A percentile compares a stretch with the other conserved stretches of the same genome.
Evolutionary conservation across 1,139 yeast genomes (phyloP).

Genomic region (Yamadazyma triangularis): DNA sequence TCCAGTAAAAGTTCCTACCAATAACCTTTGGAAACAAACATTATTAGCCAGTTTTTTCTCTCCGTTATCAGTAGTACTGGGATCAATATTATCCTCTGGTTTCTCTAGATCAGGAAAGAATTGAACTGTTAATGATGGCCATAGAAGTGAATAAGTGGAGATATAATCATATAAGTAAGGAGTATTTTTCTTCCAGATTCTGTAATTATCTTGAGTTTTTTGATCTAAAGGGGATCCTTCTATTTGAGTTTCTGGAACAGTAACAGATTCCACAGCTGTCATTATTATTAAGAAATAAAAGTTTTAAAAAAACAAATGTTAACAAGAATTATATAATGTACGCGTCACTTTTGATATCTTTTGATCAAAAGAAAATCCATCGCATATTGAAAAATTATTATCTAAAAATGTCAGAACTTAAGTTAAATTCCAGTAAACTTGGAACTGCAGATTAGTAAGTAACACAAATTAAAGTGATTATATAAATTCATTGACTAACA

Average conservation of each 20-base stretch:
- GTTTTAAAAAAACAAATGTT: not conserved
- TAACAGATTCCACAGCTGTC: too few relatives aligned
- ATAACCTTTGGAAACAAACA: constrained; percentile 26
- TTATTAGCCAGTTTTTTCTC: constrained; percentile 1
- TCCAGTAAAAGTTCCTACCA: constrained; percentile 40
- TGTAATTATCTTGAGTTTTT: constrained; percentile 30
- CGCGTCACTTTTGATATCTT: not conserved
- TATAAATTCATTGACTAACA: constrained; percentile 17
- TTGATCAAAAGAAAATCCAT: too few relatives aligned
- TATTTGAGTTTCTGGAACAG: not conserved
- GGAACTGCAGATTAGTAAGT: constrained; percentile 76
- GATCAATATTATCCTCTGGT: constrained; percentile 4
- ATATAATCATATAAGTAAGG: constrained; percentile 49
- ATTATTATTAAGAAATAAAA: not conserved
- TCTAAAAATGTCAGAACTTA: constrained; percentile 8
- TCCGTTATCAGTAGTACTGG: not conserved
- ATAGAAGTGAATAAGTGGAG: constrained; percentile 43
- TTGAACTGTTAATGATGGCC: constrained; percentile 55
- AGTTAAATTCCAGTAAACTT: constrained; percentile 63
- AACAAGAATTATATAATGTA: not conserved
- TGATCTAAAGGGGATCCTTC: constrained; percentile 18
- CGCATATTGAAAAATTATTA: not conserved
- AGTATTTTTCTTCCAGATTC: constrained; percentile 53
- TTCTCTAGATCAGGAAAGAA: constrained; percentile 51
- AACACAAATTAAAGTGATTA: not conserved